A percentile compares a stretch with the other conserved stretches of the same genome.
phyloP scores from a whole-genome alignment of 2,329 filamentous ascomycete species.

The Beauveria varroae region DNA sequence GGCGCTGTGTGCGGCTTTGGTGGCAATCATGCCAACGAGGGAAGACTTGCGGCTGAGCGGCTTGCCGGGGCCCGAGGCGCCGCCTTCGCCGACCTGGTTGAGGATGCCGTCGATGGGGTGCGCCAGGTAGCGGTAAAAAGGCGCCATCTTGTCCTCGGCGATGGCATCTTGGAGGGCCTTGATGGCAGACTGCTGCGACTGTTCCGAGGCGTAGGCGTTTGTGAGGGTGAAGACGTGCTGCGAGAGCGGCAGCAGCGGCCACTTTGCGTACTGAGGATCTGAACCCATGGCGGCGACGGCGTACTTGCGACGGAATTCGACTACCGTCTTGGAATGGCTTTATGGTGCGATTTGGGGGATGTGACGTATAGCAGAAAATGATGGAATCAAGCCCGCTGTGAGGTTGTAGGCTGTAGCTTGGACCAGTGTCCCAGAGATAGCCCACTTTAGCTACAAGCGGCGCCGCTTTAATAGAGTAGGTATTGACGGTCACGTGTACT shows the following conservation, averaged over 20 bases:
- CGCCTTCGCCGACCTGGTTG: conserved; percentile 64
- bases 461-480: background rate
- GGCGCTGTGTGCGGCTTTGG: conserved; percentile 56
- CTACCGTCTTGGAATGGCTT: background rate
- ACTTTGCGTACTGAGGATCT: conserved; percentile 81
- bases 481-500: background rate
- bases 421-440: background rate
- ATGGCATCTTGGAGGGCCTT: conserved; percentile 78
- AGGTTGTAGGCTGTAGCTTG: conserved; percentile 1
- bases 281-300: conserved; percentile 56
- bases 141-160: conserved; percentile 76
- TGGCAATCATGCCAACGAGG: conserved; percentile 67
- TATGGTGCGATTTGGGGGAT: conserved; percentile 6
- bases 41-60: conserved; percentile 61
- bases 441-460: background rate
- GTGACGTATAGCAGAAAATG: conserved; percentile 11
- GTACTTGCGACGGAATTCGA: background rate
- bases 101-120: conserved; percentile 77
- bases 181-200: conserved; percentile 61
- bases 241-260: conserved; percentile 71
- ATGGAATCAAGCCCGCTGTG: conserved; percentile 5
- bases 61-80: conserved; percentile 43
- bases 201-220: conserved; percentile 63
- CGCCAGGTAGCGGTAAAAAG: conserved; percentile 76
- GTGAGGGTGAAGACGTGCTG: conserved; percentile 85